Evolutionary conservation across 2,329 filamentous ascomycete genomes (phyloP).

Genomic region (Nectriaceae sp.): DNA sequence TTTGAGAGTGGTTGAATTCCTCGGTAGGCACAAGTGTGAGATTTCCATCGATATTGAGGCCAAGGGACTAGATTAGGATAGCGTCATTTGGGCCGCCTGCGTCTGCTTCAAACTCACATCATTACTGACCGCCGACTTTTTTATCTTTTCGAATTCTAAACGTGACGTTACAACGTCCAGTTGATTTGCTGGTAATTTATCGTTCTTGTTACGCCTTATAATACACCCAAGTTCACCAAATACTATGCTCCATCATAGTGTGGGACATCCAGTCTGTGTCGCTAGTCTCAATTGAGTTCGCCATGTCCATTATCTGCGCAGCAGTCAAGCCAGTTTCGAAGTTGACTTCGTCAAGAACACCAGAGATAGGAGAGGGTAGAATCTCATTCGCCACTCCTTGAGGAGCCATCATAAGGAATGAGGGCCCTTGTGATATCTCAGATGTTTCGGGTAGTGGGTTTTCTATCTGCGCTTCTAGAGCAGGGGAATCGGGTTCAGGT

Average conservation of each 20-base stretch:
- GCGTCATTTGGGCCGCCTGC: too few species aligned
- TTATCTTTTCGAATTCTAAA: too few species aligned
- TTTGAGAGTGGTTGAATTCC: too few species aligned
- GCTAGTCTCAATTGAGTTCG: conserved; percentile 46
- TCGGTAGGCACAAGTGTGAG: too few species aligned
- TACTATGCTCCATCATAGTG: conserved; percentile 45
- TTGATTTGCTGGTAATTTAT: too few species aligned
- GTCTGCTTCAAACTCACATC: neutral
- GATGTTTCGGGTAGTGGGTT: neutral
- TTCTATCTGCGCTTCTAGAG: neutral
- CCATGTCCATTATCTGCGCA: conserved; percentile 49
- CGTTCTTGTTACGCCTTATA: too few species aligned
- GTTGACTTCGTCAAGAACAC: conserved; percentile 21
- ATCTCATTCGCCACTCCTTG: conserved; percentile 14
- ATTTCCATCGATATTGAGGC: too few species aligned
- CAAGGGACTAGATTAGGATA: too few species aligned
- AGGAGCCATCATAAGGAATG: conserved; percentile 4
- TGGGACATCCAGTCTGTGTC: conserved; percentile 50
- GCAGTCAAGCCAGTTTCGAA: conserved; percentile 42
- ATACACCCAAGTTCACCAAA: too few species aligned
- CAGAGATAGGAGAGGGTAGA: conserved; percentile 16
- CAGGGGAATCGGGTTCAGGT: neutral
- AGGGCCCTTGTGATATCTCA: neutral
- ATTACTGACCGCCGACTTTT: too few species aligned
- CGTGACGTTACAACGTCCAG: too few species aligned